Percentiles rank a stretch among this genome's conserved stretches.
Conservation (phyloP, 2,329 filamentous ascomycete species). For the Orbilia ellipsospora region DNA sequence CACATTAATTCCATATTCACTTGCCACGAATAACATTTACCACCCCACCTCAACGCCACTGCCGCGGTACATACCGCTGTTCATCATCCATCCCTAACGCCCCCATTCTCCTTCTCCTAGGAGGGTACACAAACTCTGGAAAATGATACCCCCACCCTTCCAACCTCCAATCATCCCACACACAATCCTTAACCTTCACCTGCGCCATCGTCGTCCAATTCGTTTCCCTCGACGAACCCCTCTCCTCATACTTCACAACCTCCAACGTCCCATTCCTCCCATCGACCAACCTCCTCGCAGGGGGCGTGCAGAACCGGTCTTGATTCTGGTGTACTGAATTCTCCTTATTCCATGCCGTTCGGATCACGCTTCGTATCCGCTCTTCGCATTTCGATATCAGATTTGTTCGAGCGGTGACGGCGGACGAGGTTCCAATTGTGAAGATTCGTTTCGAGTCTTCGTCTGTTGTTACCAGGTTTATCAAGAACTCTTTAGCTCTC, state of each 20-base stretch:
- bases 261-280: background rate
- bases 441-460: background rate
- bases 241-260: background rate
- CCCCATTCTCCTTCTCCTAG: too few species aligned
- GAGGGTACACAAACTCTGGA: slow-evolving; percentile 9
- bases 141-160: slow-evolving; percentile 38
- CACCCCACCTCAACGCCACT: too few species aligned
- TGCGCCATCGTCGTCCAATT: slow-evolving; percentile 19
- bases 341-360: background rate
- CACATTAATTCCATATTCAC: too few species aligned
- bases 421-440: too few species aligned
- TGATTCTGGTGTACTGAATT: background rate
- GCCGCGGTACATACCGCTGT: background rate
- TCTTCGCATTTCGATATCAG: background rate
- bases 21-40: too few species aligned
- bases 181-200: slow-evolving; percentile 25
- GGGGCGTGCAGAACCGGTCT: slow-evolving; percentile 10
- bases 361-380: background rate
- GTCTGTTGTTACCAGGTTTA: background rate
- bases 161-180: slow-evolving; percentile 44
- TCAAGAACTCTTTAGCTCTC: background rate
- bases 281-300: slow-evolving; percentile 17
- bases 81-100: too few species aligned
- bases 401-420: background rate
- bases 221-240: background rate